Evolutionary conservation across 2,329 filamentous ascomycete species (phyloP).

Genomic region (Ophioceras dolichostomum): DNA sequence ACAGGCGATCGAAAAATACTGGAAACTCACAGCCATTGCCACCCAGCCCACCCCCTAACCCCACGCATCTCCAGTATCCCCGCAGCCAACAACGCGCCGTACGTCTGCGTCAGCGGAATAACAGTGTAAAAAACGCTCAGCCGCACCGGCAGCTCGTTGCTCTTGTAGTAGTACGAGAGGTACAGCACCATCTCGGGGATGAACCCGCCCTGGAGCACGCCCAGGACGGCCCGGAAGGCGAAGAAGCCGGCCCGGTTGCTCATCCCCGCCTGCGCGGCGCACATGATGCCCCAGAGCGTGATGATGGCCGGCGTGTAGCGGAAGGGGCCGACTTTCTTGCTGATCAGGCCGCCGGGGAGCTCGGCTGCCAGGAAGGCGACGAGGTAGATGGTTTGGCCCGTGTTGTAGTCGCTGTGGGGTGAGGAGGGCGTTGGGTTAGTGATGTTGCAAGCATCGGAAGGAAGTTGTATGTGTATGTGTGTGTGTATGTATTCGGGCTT

Average conservation of each 20-base stretch:
- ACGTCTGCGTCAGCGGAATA: constrained; percentile 14
- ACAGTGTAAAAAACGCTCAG: constrained; percentile 20
- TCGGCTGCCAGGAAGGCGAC: constrained; percentile 43
- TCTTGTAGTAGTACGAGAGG: constrained; percentile 21
- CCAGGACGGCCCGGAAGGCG: constrained; percentile 7
- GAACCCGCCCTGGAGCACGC: constrained; percentile 10
- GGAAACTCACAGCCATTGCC: no score
- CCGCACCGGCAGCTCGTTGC: constrained; percentile 17
- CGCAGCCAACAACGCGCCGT: constrained; percentile 17
- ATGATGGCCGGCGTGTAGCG: constrained; percentile 20
- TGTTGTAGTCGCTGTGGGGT: constrained; percentile 40
- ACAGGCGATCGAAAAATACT: no score
- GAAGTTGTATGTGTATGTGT: no score
- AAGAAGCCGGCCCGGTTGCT: constrained; percentile 14
- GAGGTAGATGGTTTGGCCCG: constrained; percentile 40
- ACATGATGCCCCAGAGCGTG: constrained; percentile 17
- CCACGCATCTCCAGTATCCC: constrained; percentile 18
- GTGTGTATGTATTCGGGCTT: no score
- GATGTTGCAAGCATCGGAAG: no score
- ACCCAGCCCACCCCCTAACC: constrained; percentile 15
- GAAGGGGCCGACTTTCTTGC: constrained; percentile 31
- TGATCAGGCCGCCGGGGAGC: constrained; percentile 46
- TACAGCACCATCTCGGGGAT: constrained; percentile 20
- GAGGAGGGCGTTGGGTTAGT: no score
- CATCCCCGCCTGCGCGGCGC: constrained; percentile 15